These are phyloP conservation scores for Parachaetomium inaequale DNA, from an alignment of 495 filamentous ascomycete species.

Conservation along the genomic window DNA sequence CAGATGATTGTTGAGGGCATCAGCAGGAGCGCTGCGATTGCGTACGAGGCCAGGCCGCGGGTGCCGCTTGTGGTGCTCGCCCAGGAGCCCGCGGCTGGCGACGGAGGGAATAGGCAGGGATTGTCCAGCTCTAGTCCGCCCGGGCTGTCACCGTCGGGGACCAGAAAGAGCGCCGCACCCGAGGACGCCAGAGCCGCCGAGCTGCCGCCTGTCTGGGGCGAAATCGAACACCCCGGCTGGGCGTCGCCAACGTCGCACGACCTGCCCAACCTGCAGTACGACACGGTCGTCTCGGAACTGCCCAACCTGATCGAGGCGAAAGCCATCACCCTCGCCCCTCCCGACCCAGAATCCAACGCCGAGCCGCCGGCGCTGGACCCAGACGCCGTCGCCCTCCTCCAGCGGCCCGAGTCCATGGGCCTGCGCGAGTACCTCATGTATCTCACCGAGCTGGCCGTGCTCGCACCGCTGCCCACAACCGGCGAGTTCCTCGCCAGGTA, in stretches of 20 bases:
- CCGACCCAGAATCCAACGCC: constrained; percentile 48
- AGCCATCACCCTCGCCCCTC: constrained; percentile 75
- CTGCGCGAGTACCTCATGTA: constrained; percentile 74
- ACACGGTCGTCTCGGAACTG: constrained; percentile 76
- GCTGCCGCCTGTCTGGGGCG: constrained; percentile 61
- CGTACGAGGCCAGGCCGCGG: constrained; percentile 72
- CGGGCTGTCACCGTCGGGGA: constrained; percentile 23
- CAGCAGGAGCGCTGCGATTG: constrained; percentile 71
- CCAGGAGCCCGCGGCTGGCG: constrained; percentile 1
- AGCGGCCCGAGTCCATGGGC: constrained; percentile 67
- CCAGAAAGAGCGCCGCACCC: constrained; percentile 24
- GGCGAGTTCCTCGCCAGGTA: constrained; percentile 69
- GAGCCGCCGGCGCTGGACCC: constrained; percentile 48
- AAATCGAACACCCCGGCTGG: constrained; percentile 85
- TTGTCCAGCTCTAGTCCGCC: background rate
- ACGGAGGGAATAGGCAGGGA: constrained; percentile 5
- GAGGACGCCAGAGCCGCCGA: constrained; percentile 13
- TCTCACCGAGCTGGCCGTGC: constrained; percentile 62
- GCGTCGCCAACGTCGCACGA: constrained; percentile 70
- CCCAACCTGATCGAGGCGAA: constrained; percentile 91
- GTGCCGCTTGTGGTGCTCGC: constrained; percentile 34
- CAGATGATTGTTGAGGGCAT: constrained; percentile 69
- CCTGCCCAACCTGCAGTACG: constrained; percentile 74
- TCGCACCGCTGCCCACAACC: constrained; percentile 54
- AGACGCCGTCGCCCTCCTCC: constrained; percentile 64